A percentile compares a stretch with the other conserved stretches of the same genome.
These are phyloP conservation scores for Erigeron canadensis DNA, from an alignment of 129 eudicot species.

Conservation along the genomic window DNA sequence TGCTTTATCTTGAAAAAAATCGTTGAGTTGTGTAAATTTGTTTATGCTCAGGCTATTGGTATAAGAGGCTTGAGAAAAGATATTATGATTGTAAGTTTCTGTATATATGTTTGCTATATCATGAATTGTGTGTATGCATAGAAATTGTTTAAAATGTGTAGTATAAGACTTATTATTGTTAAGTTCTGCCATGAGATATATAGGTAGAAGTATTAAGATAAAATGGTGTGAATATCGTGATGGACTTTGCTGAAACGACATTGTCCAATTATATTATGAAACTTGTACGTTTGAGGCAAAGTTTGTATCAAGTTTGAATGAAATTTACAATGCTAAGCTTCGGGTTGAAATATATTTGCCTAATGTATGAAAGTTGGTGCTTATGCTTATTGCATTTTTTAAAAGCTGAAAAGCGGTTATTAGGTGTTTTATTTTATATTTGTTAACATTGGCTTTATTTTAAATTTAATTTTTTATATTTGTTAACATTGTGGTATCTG, in stretches of 20 bases:
- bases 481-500: conserved; percentile 3
- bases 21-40: too few relatives aligned
- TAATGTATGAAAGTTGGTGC: too few relatives aligned
- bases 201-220: neutral
- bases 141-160: neutral
- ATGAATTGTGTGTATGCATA: neutral
- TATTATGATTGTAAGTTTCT: conserved; percentile 86
- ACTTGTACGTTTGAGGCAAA: too few relatives aligned
- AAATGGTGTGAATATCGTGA: neutral
- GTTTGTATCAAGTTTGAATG: neutral
- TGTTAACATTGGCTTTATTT: neutral
- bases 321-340: neutral
- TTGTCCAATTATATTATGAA: neutral
- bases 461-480: neutral
- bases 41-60: too few relatives aligned
- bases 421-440: conserved; percentile 3
- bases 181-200: neutral
- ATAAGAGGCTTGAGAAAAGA: too few relatives aligned
- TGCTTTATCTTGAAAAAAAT: too few relatives aligned
- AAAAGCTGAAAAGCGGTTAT: too few relatives aligned
- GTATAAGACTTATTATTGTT: neutral
- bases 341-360: neutral
- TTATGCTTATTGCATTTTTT: too few relatives aligned
- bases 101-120: neutral
- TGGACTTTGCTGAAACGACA: neutral